Base-by-base conservation (phyloP, 2,329 filamentous ascomycete species). In the Aspergillus bombycis region DNA sequence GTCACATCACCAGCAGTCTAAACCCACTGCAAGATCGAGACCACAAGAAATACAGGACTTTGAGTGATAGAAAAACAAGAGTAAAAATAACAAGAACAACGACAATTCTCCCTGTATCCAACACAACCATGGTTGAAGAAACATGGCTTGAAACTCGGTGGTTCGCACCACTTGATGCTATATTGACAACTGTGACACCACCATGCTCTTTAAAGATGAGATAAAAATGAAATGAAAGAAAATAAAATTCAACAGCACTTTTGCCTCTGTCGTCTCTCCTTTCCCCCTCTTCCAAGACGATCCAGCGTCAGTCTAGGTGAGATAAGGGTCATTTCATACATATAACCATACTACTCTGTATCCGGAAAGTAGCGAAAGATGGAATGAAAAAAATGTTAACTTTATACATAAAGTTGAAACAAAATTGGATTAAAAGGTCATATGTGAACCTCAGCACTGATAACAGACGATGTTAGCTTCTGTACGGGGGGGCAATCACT, bases 271-370 rank as follows among this genome's bases (percentile, higher is more conserved):
- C 68, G 62, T 67, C 62, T 64, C 64, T 72, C 68, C 68, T 65
- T 61, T 67, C 65, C 67, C 67, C 73, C 69, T 68, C 70, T 71
- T 67, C 74, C 69, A 67, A 71, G 73, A 77, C 77, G 77, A 75
- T 75, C 77, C 77, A 79, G 77, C 77, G 77, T 77, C 74, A 72
- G 71, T 73, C 69, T 71, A 71, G 70, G 71, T 66, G 68, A 65
- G 68, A 68, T 62, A 63, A 72, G 67, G 70, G 71, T 74, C 70
- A 70, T 72, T 72, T 69, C 69, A 70, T 68, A 67, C 66, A 72
- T 70, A 69, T 73, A 75, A 71, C 70, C 70, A 74, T 69, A 73
- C 70, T 70, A 71, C 71, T 72, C 68, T 71, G 68, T 74, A 70
- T 74, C 70, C 67, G 50, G 59, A 62, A 63, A 64, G 58, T 61